Evolutionary conservation across 371 early-diverging fungal genomes (phyloP), one percentile per base, ranked within the genome.

Genomic region (Mortierella sp.): DNA sequence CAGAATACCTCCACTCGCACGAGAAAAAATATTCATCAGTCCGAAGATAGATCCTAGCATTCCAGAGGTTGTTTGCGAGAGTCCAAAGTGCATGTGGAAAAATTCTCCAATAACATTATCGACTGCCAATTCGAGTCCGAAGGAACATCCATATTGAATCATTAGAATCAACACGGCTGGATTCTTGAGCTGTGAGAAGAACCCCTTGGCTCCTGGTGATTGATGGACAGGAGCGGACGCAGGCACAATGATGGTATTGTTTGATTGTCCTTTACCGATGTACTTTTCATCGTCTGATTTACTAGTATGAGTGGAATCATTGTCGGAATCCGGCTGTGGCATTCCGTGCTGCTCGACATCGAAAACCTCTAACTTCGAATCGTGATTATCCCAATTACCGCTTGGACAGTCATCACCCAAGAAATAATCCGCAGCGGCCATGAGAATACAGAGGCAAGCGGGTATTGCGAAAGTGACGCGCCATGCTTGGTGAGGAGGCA

Each of bases 61-160:
- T 32, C 87, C 84, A 2, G 87, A 86, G 7, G 79, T 83, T 2
- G 83, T 77, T 56, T 85, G 87, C 45, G 75, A 71, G n/a, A 87
- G 72, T 0, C 42, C 29, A 43, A 85, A 89, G 29, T 77, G 66
- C 17, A 34, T 53, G 19, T 74, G 61, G 53, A 87, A 84, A 71
- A 85, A 89, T 15, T 59, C 69, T 17, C 78, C 87, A 60, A 91
- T 83, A 54, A 86, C 79, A 47, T 85, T 85, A 75, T 91, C 91
- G 8, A 91, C 85, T n/a, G 89, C 83, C 35, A 91, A 76, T 72
- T 91, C 92, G n/a, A 87, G 79, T 8, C 92, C 92, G 76, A 91
- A 91, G 17, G 83, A 85, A 73, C 89, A 89, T 26, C 89, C 89
- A 64, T 91, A 91, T 57, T 83, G 84, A 32, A 86, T 29, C 72